Evolutionary conservation across 2,329 filamentous ascomycete species (phyloP), one percentile per base, ranked within the genome.

Genomic region (Xylariaceae sp.): DNA sequence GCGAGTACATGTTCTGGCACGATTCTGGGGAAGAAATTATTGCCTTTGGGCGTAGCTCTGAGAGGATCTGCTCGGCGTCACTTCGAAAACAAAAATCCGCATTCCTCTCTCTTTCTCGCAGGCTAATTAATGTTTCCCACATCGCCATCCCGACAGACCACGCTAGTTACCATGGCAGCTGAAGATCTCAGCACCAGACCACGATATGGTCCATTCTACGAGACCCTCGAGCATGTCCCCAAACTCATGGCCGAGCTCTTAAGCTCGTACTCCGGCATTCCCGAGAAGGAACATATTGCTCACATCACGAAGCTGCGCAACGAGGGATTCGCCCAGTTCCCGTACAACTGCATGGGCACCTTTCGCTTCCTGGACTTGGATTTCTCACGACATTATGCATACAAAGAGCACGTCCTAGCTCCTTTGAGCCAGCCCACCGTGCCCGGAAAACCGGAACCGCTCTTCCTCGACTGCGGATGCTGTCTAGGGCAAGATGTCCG

Each of bases 401-500:
- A 67, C 37, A 19, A 62, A 42, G 61, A 66, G 2, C 64, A 67
- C 40, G 63, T 67, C 64, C 19, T 67, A 39, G 52, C 64, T 62
- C 47, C 63, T 60, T 37, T 76, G 71, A 60, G 54, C 61, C 6
- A 58, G 61, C 34, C 64, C 68, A 29, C 43, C 65, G 2, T n/a
- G 42, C 40, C 62, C 46, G 40, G 57, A 67, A 34, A 61, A 56
- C 42, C 43, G 5, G 47, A 64, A 57, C 56, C 61, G 45, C 34
- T 67, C 6, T 73, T 75, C 50, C 67, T 76, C 9, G 74, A 76
- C 56, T 57, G 75, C 3, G 73, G 73, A 12, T 71, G 68, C 56
- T 75, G 74, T 59, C 66, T 75, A 26, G 73, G 72, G 27, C 73
- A 76, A 54, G 73, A 75, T 56, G 26, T 75, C 31, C 73, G 73